phyloP scores from a whole-genome alignment of 202 grass and related monocot genomes.

The Musa balbisiana region DNA sequence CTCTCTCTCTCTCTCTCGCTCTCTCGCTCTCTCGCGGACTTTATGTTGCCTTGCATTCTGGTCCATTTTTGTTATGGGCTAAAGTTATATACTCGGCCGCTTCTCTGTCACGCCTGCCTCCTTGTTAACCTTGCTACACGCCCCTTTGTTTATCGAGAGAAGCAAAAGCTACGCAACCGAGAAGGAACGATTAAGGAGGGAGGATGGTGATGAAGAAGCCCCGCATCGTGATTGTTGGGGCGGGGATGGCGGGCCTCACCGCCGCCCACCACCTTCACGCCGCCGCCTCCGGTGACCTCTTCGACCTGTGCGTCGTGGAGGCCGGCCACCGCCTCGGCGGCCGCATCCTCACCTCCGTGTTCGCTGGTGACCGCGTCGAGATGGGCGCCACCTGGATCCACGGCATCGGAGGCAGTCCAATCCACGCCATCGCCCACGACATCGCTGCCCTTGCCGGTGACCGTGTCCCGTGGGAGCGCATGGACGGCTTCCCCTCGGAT shows the following conservation, averaged over 20 bases:
- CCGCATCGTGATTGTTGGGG: conserved; percentile 55
- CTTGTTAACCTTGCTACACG: no score
- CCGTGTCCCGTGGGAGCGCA: conserved; percentile 52
- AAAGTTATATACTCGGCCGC: no score
- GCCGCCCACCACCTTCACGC: conserved; percentile 51
- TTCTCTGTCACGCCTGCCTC: no score
- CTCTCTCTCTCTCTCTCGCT: no score
- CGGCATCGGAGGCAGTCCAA: conserved; percentile 63
- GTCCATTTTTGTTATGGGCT: no score
- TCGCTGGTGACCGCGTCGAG: conserved; percentile 69
- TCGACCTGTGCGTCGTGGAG: conserved; percentile 65
- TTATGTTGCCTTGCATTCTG: no score
- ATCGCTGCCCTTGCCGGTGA: conserved; percentile 29
- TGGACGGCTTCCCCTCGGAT: conserved; percentile 64
- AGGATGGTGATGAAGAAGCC: conserved; percentile 51
- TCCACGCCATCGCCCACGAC: conserved; percentile 45
- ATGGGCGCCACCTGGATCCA: conserved; percentile 91
- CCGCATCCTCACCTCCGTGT: conserved; percentile 55
- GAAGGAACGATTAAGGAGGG: neutral
- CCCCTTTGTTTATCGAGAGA: no score
- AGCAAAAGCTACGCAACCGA: no score
- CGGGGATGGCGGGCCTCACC: conserved; percentile 69
- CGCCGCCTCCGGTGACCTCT: conserved; percentile 30
- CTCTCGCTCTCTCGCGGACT: no score
- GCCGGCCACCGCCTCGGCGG: conserved; percentile 46